These are phyloP conservation scores for Starmera quercuum DNA, from an alignment of 805 yeast genomes.

Conservation along the genomic window DNA sequence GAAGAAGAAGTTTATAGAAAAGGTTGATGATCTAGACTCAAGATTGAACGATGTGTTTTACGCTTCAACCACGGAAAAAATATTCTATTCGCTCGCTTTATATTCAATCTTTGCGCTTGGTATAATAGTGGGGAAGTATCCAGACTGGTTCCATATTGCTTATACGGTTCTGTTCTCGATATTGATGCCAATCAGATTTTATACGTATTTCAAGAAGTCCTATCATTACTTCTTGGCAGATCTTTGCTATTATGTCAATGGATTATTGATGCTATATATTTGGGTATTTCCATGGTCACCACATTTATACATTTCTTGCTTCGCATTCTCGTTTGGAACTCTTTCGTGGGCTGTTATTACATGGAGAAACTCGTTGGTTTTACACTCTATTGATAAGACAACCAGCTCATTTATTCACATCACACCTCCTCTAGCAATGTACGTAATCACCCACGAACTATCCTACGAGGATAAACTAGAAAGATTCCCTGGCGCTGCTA, in stretches of 20 bases:
- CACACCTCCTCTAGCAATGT: constrained; percentile 83
- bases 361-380: constrained; percentile 89
- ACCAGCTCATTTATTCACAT: constrained; percentile 88
- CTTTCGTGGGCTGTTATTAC: constrained; percentile 89
- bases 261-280: constrained; percentile 57
- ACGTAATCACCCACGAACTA: constrained; percentile 75
- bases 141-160: constrained; percentile 67
- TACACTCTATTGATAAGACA: constrained; percentile 87
- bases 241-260: constrained; percentile 85
- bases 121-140: constrained; percentile 66
- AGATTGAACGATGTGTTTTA: constrained; percentile 28
- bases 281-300: constrained; percentile 79
- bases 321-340: constrained; percentile 84
- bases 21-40: constrained; percentile 30
- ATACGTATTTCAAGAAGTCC: constrained; percentile 71
- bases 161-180: constrained; percentile 56
- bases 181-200: constrained; percentile 77
- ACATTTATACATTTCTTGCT: constrained; percentile 72
- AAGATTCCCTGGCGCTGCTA: constrained; percentile 78
- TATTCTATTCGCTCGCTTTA: constrained; percentile 71
- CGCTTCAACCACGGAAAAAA: constrained; percentile 59
- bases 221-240: constrained; percentile 89
- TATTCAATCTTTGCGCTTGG: constrained; percentile 67
- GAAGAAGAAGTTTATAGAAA: constrained; percentile 16
- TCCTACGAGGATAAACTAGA: constrained; percentile 35